Evolutionary conservation across 257 asterid species (phyloP), one percentile per base, ranked within the genome.

Genomic region (Phtheirospermum japonicum): DNA sequence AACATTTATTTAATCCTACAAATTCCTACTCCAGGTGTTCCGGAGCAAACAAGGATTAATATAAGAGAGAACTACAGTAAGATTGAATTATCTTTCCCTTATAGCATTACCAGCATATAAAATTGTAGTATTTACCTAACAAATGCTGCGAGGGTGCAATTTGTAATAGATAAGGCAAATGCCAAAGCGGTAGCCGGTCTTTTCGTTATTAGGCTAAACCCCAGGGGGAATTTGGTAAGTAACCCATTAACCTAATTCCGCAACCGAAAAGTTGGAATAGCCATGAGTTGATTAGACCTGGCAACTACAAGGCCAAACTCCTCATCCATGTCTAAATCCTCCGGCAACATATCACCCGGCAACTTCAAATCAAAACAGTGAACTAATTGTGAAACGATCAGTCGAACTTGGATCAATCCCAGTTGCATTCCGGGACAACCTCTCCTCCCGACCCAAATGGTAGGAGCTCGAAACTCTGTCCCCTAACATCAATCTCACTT

Each of bases 341-440:
- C 9, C 0, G 57, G 55, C 49, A 46, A 0, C 62, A 57, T 56
- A 11, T 69, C 74, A 66, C 63, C 49, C 0, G 62, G 64, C 19
- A 73, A 71, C 31, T 61, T 58, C 79, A 74, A 77, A 52, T 77
- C 65, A 20, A 73, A 77, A 66, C 76, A 77, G 66, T 77, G 82
- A 19, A 70, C 74, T 43, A 73, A 36, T 20, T 77, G 79, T 0
- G 82, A 72, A 17, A 77, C 76, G 50, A 62, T n/a, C 0, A 70
- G 23, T 0, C 60, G 65, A 7, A 73, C 75, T 0, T 52, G 2
- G 4, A 59, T 59, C 14, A 77, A 8, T 23, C 77, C 82, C 49
- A 73, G 4, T 31, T 74, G 75, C 72, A 69, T 5, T 18, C 73
- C 73, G 2, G 76, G 82, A 56, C 82, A 77, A 0, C 72, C 75